Conservation (phyloP, 2,329 filamentous ascomycete genomes). For the Fusarium torulosum region DNA sequence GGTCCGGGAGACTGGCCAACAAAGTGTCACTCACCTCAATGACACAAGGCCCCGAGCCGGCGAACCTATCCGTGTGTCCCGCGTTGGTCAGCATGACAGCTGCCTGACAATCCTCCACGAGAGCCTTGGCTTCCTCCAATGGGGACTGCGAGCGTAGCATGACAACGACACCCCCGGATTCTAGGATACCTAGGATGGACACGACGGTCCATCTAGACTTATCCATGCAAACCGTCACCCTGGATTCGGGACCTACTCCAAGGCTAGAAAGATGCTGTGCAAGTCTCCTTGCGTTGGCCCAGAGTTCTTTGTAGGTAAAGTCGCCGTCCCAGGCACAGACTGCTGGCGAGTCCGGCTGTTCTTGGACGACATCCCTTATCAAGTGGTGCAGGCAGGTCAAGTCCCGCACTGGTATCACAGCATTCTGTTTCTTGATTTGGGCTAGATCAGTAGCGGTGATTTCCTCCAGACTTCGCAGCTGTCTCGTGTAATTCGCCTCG, state of each 20-base stretch:
- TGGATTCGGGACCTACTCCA: background rate
- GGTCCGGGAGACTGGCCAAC: background rate
- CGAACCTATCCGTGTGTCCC: background rate
- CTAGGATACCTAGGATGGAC: background rate
- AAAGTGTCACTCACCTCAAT: background rate
- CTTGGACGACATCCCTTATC: background rate
- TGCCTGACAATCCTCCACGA: background rate
- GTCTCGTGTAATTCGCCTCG: background rate
- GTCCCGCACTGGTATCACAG: background rate
- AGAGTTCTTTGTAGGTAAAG: background rate
- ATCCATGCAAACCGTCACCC: background rate
- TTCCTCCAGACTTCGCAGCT: background rate
- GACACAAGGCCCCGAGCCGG: background rate
- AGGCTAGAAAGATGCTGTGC: conserved; percentile 6
- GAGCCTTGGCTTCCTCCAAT: background rate
- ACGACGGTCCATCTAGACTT: background rate
- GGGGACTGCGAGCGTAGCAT: background rate
- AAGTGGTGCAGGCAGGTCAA: background rate
- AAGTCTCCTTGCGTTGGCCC: background rate
- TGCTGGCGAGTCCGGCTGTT: background rate
- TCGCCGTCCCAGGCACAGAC: background rate
- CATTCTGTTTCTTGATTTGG: background rate
- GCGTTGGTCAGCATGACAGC: background rate
- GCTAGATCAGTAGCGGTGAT: background rate
- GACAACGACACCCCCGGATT: background rate